Evolutionary conservation across 2,329 filamentous ascomycete genomes (phyloP).

Genomic region (Cercospora beticola): DNA sequence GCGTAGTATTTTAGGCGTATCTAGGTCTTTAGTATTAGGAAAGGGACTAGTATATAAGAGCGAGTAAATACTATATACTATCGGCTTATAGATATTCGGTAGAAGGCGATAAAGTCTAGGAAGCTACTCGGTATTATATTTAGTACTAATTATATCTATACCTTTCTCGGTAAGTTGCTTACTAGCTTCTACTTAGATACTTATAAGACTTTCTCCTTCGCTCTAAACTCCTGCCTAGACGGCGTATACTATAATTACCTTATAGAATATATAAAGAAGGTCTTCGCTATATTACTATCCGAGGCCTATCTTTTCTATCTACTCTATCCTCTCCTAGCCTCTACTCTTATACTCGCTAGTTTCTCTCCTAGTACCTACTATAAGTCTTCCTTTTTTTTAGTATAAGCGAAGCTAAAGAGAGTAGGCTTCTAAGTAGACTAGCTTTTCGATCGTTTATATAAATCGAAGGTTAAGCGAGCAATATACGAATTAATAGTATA

Average conservation of each 20-base stretch:
- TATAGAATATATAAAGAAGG: not conserved
- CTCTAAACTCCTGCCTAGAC: constrained; percentile 21
- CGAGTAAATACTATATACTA: not conserved
- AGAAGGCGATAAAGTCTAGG: not conserved
- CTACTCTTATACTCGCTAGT: constrained; percentile 29
- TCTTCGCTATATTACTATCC: constrained; percentile 18
- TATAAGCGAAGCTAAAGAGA: constrained; percentile 8
- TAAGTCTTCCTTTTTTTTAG: constrained; percentile 24
- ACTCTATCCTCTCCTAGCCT: constrained; percentile 30
- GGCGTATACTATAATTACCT: constrained; percentile 7
- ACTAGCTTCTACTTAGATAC: not conserved
- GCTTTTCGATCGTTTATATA: not conserved
- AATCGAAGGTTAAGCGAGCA: not conserved
- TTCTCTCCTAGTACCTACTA: constrained; percentile 31
- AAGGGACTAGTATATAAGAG: not conserved
- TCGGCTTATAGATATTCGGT: not conserved
- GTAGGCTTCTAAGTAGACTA: not conserved
- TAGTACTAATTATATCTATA: not conserved
- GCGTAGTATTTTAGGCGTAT: not conserved
- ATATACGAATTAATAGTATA: not conserved
- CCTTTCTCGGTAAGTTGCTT: not conserved
- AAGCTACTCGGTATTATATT: not conserved
- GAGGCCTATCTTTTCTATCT: constrained; percentile 31
- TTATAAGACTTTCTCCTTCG: constrained; percentile 4
- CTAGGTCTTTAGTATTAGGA: not conserved